These are phyloP conservation scores for Fusarium solani-melongenae DNA, from an alignment of 2,329 filamentous ascomycete species.

Conservation along the genomic window DNA sequence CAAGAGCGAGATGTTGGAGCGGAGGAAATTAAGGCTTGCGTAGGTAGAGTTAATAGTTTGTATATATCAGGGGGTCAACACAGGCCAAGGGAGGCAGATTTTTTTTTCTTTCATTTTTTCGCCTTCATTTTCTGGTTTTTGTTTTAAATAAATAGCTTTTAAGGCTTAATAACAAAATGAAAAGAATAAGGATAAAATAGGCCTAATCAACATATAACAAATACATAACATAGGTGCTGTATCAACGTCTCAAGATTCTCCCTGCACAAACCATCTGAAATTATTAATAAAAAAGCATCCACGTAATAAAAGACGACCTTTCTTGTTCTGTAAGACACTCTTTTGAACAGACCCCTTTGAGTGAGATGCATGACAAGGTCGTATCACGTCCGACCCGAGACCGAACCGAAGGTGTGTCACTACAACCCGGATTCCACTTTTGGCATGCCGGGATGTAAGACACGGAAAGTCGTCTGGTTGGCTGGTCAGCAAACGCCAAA, in stretches of 20 bases:
- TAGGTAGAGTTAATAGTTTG: not conserved
- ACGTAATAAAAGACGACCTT: not conserved
- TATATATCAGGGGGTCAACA: not conserved
- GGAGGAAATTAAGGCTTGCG: not conserved
- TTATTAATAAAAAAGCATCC: not conserved
- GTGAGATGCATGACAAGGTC: not conserved
- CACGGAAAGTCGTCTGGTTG: not conserved
- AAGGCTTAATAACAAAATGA: no score
- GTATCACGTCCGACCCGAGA: not conserved
- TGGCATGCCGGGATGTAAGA: conserved; percentile 5
- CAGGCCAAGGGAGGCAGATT: no score
- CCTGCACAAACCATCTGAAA: no score
- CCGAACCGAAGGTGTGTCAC: not conserved
- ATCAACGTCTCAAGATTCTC: no score
- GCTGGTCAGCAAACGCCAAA: not conserved
- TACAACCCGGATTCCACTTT: not conserved
- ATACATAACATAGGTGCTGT: no score
- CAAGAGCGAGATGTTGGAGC: not conserved
- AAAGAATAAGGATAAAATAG: no score
- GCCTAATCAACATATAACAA: no score
- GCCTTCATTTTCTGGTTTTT: no score
- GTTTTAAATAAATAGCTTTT: no score
- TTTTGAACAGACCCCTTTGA: not conserved
- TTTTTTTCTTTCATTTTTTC: no score
- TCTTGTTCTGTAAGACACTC: not conserved